phyloP scores from a whole-genome alignment of 768 basidiomycete species.

The Mrakia hoshinonis region DNA sequence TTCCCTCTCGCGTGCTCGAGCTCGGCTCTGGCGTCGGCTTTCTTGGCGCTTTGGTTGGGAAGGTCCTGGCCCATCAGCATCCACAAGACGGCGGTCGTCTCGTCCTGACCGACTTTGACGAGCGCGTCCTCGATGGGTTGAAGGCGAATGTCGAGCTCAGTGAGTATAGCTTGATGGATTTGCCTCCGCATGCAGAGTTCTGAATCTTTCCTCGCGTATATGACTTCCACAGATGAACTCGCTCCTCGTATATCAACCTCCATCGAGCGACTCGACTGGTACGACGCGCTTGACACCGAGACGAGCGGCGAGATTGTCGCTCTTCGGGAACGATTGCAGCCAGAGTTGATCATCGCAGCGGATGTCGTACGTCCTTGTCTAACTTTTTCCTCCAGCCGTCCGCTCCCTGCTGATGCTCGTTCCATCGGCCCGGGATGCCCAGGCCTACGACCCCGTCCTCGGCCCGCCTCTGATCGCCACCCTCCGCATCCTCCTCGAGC shows the following conservation, averaged over 20 bases:
- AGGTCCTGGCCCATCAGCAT: not conserved
- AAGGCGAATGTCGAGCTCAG: conserved; percentile 14
- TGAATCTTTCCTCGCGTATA: not conserved
- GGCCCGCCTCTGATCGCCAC: conserved; percentile 17
- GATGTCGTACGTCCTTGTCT: conserved; percentile 19
- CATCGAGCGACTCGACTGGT: conserved; percentile 23
- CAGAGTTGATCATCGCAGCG: conserved; percentile 22
- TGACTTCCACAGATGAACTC: too few relatives aligned
- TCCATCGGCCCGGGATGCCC: not conserved
- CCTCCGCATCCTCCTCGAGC: conserved; percentile 8
- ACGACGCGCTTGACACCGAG: conserved; percentile 6
- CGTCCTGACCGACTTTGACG: conserved; percentile 23
- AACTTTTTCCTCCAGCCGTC: not conserved
- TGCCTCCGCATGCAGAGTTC: not conserved
- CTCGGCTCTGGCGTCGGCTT: conserved; percentile 21
- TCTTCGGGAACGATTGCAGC: not conserved
- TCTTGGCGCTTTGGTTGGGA: not conserved
- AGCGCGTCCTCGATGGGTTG: conserved; percentile 11
- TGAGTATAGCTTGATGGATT: not conserved
- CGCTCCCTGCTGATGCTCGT: conserved; percentile 5
- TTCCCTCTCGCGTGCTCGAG: not conserved
- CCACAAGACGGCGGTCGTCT: not conserved
- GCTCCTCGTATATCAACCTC: too few relatives aligned
- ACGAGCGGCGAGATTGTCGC: not conserved
- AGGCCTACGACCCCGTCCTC: conserved; percentile 19